Conservation (phyloP, 2,329 filamentous ascomycete species). For the Neonectria hederae region DNA sequence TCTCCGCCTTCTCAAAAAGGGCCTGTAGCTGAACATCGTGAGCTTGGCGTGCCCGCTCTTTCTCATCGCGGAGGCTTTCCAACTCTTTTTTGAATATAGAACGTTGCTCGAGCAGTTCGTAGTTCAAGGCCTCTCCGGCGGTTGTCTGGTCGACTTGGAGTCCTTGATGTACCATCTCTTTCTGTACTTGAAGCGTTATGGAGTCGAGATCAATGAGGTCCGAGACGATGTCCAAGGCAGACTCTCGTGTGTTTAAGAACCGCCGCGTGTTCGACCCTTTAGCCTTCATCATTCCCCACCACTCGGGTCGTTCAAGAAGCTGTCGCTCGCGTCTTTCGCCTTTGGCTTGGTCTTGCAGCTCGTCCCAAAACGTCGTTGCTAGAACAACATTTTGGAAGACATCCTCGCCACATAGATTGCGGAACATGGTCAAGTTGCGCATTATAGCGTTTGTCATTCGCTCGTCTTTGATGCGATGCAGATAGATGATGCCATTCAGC, state of each 20-base stretch:
- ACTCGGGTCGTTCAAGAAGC: slow-evolving; percentile 7
- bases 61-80: too few relatives aligned
- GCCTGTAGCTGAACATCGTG: too few relatives aligned
- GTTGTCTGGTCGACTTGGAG: neutral
- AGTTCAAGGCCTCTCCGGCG: neutral
- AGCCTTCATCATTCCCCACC: slow-evolving; percentile 8
- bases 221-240: too few relatives aligned
- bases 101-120: neutral
- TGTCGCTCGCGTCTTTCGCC: slow-evolving; percentile 21
- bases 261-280: too few relatives aligned
- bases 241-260: too few relatives aligned
- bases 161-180: neutral
- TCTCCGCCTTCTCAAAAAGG: too few relatives aligned
- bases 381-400: slow-evolving; percentile 47
- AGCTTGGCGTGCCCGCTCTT: too few relatives aligned
- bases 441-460: slow-evolving; percentile 47
- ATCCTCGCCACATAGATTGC: slow-evolving; percentile 48
- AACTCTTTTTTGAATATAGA: neutral
- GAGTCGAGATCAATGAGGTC: neutral
- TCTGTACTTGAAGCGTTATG: neutral
- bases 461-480: slow-evolving; percentile 50
- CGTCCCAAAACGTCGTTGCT: slow-evolving; percentile 49
- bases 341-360: slow-evolving; percentile 7
- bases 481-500: slow-evolving; percentile 51
- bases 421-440: slow-evolving; percentile 52